Percentiles rank a stretch among this genome's conserved stretches.
phyloP scores from a whole-genome alignment of 2,329 filamentous ascomycete species.

The Botryotinia narcissicola region DNA sequence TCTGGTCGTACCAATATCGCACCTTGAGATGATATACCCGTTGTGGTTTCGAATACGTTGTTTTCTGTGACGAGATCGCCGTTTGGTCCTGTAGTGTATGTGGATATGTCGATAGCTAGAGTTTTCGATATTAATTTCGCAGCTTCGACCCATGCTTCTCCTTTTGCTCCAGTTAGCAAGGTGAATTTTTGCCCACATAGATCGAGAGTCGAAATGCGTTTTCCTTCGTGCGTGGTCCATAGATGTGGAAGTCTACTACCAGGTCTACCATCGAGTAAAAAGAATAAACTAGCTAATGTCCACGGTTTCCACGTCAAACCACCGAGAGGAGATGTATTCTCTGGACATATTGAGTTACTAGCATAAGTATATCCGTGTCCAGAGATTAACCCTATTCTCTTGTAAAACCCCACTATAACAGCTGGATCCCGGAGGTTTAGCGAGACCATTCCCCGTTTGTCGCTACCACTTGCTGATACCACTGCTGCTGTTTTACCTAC shows the following conservation, averaged over 20 bases:
- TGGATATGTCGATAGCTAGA: slow-evolving; percentile 17
- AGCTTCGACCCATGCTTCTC: slow-evolving; percentile 26
- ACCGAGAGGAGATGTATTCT: slow-evolving; percentile 25
- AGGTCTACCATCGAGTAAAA: slow-evolving; percentile 35
- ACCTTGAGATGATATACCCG: slow-evolving; percentile 36
- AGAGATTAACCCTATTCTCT: slow-evolving; percentile 12
- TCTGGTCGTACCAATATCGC: slow-evolving; percentile 40
- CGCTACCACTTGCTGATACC: slow-evolving; percentile 19
- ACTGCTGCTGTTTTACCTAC: slow-evolving; percentile 33
- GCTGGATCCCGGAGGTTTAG: slow-evolving; percentile 7
- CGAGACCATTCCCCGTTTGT: slow-evolving; percentile 22
- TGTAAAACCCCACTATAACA: not conserved
- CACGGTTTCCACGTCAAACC: slow-evolving; percentile 36
- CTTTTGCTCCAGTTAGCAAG: slow-evolving; percentile 32
- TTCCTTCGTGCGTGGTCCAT: slow-evolving; percentile 33
- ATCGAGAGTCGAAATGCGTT: slow-evolving; percentile 38
- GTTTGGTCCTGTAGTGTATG: slow-evolving; percentile 26
- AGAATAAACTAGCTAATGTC: slow-evolving; percentile 32
- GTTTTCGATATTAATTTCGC: slow-evolving; percentile 14
- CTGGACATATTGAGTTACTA: slow-evolving; percentile 12
- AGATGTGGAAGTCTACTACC: slow-evolving; percentile 40
- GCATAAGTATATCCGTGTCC: slow-evolving; percentile 28
- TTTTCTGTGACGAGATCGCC: slow-evolving; percentile 24
- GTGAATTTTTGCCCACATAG: slow-evolving; percentile 36
- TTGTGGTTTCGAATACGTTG: slow-evolving; percentile 28